Base-by-base conservation (phyloP, 1,284 basidiomycete genomes). In the Boletus smithii region DNA sequence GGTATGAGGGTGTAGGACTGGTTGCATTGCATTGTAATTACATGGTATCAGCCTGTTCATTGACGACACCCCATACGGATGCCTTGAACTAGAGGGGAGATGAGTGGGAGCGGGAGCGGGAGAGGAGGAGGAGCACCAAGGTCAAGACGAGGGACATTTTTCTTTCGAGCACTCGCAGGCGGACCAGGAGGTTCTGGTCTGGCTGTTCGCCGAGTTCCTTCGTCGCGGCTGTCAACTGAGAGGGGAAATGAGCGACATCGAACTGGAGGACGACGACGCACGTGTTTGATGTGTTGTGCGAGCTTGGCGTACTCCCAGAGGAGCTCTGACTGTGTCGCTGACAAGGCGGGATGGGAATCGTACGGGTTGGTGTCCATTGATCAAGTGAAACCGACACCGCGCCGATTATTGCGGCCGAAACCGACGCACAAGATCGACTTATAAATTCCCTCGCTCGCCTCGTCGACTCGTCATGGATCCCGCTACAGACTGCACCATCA, bases 71-170 rank as follows among this genome's bases (percentile, higher is more conserved):
- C 92, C 92, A 97, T 0, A 97, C 93, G 13, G 91, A 93, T 0
- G 92, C 92, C 71, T 94, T 92, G 77, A 92, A 95, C 86, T 95
- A 24, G 0, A 24, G 40, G 40, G 0, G 42, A n/a, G 7, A 10
- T 23, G 4, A 34, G n/a, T 5, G 34, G 0, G 4, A 1, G 6
- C 10, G 17, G 5, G 5, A 11, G 5, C 13, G 16, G 2, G 22
- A 13, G 9, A 38, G n/a, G 18, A 14, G 14, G 42, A 40, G 30
- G 14, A 9, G 48, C 18, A 74, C 92, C 69, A 95, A 67, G 0
- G 93, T 95, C 60, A 95, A 70, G 0, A 95, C 91, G 31, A 99
- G 76, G 6, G 91, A 92, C 88, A 98, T 95, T 69, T 97, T 97
- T 63, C 88, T 83, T 67, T 98, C 95, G 36, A 98, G 73, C 2